phyloP scores from a whole-genome alignment of 2,329 filamentous ascomycete genomes.

The Fusarium musae region DNA sequence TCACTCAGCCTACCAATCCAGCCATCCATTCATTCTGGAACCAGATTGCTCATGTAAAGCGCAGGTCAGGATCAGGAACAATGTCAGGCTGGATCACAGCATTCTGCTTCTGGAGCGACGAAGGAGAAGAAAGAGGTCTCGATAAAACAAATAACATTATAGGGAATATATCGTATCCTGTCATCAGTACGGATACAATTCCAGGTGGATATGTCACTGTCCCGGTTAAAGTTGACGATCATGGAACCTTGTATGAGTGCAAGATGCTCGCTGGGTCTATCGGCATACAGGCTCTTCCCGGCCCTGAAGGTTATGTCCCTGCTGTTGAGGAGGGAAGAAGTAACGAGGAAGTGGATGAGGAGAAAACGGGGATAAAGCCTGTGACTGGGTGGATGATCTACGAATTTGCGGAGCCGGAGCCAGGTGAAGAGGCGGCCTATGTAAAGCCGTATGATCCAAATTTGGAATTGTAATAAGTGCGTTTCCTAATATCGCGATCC shows the following conservation, averaged over 20 bases:
- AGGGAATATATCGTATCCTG: background rate
- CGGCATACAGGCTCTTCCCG: background rate
- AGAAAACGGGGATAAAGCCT: background rate
- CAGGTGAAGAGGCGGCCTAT: background rate
- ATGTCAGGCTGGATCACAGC: background rate
- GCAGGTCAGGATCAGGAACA: fast-evolving
- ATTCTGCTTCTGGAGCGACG: background rate
- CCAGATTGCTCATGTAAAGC: fast-evolving
- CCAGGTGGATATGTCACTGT: background rate
- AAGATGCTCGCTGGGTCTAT: background rate
- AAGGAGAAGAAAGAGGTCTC: background rate
- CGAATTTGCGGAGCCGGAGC: background rate
- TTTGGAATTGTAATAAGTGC: background rate
- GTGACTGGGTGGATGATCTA: conserved; percentile 1
- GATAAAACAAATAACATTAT: background rate
- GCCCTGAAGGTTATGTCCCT: background rate
- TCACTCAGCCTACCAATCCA: background rate
- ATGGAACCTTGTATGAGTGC: fast-evolving
- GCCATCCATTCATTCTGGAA: background rate
- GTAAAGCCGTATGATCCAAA: background rate
- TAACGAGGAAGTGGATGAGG: fast-evolving
- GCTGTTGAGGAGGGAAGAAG: fast-evolving
- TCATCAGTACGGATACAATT: fast-evolving
- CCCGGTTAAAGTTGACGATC: background rate
- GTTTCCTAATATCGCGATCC: background rate